Evolutionary conservation across 805 yeast species (phyloP), one percentile per base, ranked within the genome.

Genomic region (Candida michaelii): DNA sequence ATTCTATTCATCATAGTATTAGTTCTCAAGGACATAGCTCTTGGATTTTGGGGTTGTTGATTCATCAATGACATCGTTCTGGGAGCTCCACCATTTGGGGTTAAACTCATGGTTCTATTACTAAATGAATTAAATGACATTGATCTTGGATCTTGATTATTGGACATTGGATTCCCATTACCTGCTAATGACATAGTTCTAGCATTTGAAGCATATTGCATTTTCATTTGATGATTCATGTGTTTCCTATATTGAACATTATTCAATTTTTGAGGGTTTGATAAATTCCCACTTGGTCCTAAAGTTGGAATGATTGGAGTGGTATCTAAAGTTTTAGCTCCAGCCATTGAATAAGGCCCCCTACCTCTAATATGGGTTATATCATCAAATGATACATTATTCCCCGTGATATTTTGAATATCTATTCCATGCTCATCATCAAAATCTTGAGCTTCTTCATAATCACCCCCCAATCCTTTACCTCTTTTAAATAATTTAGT

Each of bases 241-340:
- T 76, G 82, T 51, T 84, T 85, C 51, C 95, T 69, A 57, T 85
- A 85, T 48, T 82, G 82, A 5, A 79, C 68, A 50, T 77, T 82
- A 40, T 73, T 73, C 50, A 69, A 55, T 36, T 63, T 47, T 19
- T 47, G 66, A 17, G 48, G 41, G 24, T 19, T 60, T 50, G 3
- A 53, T 56, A 15, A 60, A 46, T 36, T 58, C 52, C 40, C 43
- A 30, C 44, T 59, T 0, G 74, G 62, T 4, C 77, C 68, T 3
- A 85, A 42, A 0, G 89, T 84, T 5, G 95, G 95, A 30, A 86
- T 85, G 48, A 83, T 79, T 7, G 93, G 90, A 0, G 88, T 74
- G 0, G 90, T 74, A 48, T 83, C 88, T 42, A 68, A 59, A 5
- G 59, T 40, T 24, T 55, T 49, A 12, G 30, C 57, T 46, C 38